phyloP scores from a whole-genome alignment of 148 eudicot species.

The Suaeda aralocaspica region DNA sequence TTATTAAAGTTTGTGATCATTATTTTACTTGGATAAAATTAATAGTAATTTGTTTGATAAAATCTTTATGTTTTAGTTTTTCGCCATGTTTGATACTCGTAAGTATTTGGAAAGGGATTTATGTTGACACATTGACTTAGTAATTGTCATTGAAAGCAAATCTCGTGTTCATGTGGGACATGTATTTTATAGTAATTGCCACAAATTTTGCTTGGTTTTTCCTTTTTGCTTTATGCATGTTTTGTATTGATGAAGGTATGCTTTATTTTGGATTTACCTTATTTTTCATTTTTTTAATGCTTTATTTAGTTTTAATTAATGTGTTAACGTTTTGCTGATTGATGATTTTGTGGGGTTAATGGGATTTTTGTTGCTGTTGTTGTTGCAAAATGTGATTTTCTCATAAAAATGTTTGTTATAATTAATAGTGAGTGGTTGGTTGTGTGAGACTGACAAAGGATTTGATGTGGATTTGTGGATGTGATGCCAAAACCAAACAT shows the following conservation, averaged over 20 bases:
- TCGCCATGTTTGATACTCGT: too few relatives aligned
- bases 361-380: background rate
- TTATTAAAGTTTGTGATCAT: too few relatives aligned
- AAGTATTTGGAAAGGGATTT: too few relatives aligned
- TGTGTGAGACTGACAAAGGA: background rate
- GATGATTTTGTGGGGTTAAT: constrained; percentile 1
- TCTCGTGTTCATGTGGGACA: too few relatives aligned
- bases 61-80: too few relatives aligned
- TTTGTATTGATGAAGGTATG: constrained; percentile 77
- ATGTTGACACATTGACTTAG: too few relatives aligned
- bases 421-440: background rate
- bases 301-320: background rate
- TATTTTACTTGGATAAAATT: too few relatives aligned
- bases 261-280: background rate
- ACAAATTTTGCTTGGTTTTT: too few relatives aligned
- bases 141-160: too few relatives aligned
- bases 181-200: too few relatives aligned
- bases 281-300: background rate
- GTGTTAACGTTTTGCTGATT: constrained; percentile 9
- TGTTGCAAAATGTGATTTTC: background rate
- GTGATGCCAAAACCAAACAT: background rate
- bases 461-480: background rate
- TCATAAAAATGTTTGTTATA: background rate
- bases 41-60: too few relatives aligned
- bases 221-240: too few relatives aligned